Evolutionary conservation across 2,329 filamentous ascomycete genomes (phyloP).

Genomic region (Fragosphaeria purpurea): DNA sequence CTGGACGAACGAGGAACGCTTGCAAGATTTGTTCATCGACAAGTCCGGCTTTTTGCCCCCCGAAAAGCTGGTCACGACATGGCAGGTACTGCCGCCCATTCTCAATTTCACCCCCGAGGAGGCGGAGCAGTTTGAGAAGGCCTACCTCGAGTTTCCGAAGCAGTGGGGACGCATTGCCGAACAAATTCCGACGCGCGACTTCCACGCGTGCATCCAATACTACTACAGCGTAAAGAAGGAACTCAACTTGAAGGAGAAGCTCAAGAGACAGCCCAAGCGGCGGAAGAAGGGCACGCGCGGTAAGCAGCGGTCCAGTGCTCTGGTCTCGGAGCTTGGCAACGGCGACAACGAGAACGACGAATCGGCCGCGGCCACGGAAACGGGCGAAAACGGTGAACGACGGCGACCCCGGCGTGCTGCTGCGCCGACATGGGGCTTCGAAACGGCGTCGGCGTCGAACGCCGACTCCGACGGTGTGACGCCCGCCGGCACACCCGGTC

Average conservation of each 20-base stretch:
- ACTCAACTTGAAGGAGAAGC: constrained; percentile 66
- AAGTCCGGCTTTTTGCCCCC: constrained; percentile 54
- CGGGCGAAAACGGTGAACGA: constrained; percentile 49
- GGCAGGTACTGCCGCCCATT: constrained; percentile 61
- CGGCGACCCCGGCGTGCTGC: constrained; percentile 53
- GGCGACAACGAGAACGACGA: constrained; percentile 48
- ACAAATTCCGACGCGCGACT: constrained; percentile 55
- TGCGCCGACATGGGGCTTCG: constrained; percentile 62
- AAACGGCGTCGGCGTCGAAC: constrained; percentile 31
- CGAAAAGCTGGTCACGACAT: constrained; percentile 57
- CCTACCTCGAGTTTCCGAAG: constrained; percentile 67
- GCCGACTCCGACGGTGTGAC: constrained; percentile 52
- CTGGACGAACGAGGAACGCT: constrained; percentile 49
- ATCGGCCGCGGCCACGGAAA: constrained; percentile 31
- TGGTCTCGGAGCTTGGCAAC: constrained; percentile 57
- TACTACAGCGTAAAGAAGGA: constrained; percentile 75
- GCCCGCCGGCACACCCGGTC: constrained; percentile 46
- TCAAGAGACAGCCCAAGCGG: constrained; percentile 53
- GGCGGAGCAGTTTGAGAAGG: constrained; percentile 58
- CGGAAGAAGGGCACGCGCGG: constrained; percentile 45
- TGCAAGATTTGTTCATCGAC: constrained; percentile 52
- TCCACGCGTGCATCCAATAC: constrained; percentile 73
- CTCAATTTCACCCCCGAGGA: constrained; percentile 70
- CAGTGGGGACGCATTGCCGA: constrained; percentile 73
- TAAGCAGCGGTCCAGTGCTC: constrained; percentile 52